Evolutionary conservation across 305 asterid species (phyloP), one percentile per base, ranked within the genome.

Genomic region (Solanum hybrid): DNA sequence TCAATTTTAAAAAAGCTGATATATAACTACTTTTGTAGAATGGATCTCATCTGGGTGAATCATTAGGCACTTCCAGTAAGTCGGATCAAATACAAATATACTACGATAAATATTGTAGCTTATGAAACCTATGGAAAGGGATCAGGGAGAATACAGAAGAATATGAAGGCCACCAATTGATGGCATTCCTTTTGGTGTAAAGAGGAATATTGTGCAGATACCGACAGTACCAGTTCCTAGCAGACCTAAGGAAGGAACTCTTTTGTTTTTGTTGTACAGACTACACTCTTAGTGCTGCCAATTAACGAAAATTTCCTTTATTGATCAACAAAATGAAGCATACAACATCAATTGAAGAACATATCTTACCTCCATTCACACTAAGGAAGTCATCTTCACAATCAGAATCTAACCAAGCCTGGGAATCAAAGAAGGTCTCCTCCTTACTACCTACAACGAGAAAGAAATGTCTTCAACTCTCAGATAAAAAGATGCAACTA

Each of bases 351-450:
- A 73, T 12, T 45, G 57, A 24, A 65, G 79, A 36, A 37, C 76
- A 29, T 29, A 65, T 51, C 97, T 93, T 94, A 97, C 99, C 99
- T 34, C 99, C 99, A 87, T 96, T 94, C 82, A 96, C 98, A 85
- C 99, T 97, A 38, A 79, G 85, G 92, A 93, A 96, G 91, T 96
- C 99, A 79, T 96, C 99, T 20, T 97, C 99, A 39, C 97, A 94
- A 91, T 97, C 99, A 1, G 99, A 97, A 73, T 97, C 99, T 82
- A 95, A 83, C 96, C 98, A 96, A 5, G 96, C 93, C 77, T 95
- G 98, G 72, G 99, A 94, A 89, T 97, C 99, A 78, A 97, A 97
- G 92, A 96, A 96, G 86, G 93, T 87, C 90, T 96, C 99, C 39
- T 95, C 99, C 92, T 94, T 95, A 93, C 98, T 97, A 82, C 96